phyloP scores from a whole-genome alignment of 1,284 basidiomycete species.

The Pisolithus thermaeus region DNA sequence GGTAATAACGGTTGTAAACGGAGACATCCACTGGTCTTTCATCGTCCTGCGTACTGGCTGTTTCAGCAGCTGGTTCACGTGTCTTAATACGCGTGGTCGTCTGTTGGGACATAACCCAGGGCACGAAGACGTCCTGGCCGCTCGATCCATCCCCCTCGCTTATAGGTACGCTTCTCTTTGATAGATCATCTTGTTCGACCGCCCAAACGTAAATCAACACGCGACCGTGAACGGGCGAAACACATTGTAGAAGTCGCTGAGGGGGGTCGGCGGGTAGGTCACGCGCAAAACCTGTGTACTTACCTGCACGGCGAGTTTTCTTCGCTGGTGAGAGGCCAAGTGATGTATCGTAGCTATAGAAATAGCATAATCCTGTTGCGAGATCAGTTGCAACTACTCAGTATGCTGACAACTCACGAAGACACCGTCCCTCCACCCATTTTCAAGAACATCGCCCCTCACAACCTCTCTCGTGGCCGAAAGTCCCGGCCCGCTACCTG shows the following conservation, averaged over 20 bases:
- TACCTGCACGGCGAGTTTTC: slow-evolving; percentile 71
- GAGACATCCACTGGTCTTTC: slow-evolving; percentile 2
- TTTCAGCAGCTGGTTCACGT: slow-evolving; percentile 13
- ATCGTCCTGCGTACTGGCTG: slow-evolving; percentile 12
- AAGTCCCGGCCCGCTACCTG: slow-evolving; percentile 35
- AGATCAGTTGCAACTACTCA: not conserved
- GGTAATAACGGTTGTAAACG: slow-evolving; percentile 86
- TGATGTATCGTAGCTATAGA: slow-evolving; percentile 96
- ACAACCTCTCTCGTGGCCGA: slow-evolving; percentile 61
- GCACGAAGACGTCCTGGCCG: slow-evolving; percentile 67
- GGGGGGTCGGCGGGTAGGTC: not conserved
- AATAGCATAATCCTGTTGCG: slow-evolving; percentile 80
- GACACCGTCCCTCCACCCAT: slow-evolving; percentile 64
- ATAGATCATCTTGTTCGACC: slow-evolving; percentile 83
- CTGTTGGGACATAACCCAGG: slow-evolving; percentile 51
- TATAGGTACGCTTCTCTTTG: slow-evolving; percentile 61
- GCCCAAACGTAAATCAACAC: slow-evolving; percentile 99
- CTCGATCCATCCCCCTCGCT: slow-evolving; percentile 1
- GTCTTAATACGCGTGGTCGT: slow-evolving; percentile 15
- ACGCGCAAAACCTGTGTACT: not conserved
- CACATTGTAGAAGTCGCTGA: slow-evolving; percentile 61
- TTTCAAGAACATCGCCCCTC: slow-evolving; percentile 64
- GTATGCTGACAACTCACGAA: slow-evolving; percentile 56
- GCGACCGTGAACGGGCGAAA: slow-evolving; percentile 63
- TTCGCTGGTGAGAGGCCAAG: slow-evolving; percentile 71